A percentile compares a stretch with the other conserved stretches of the same genome.
These are phyloP conservation scores for Sesbania bispinosa DNA, from an alignment of 306 rosid genomes.

Conservation along the genomic window DNA sequence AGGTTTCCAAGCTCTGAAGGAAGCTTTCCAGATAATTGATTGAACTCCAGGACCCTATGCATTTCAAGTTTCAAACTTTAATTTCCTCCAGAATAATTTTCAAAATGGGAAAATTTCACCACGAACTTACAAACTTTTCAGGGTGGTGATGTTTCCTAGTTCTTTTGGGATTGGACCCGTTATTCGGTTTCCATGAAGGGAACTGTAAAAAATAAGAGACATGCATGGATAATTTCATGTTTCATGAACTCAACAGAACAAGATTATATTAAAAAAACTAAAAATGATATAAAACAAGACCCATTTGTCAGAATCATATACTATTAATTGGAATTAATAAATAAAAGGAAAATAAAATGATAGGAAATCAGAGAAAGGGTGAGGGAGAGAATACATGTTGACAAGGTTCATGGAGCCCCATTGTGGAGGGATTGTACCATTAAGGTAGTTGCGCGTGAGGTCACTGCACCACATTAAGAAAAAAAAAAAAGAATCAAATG, in stretches of 20 bases:
- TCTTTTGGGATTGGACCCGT: constrained; percentile 69
- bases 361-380: too few relatives aligned
- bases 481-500: too few relatives aligned
- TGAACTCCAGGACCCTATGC: constrained; percentile 54
- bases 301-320: too few relatives aligned
- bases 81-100: background rate
- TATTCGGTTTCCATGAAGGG: constrained; percentile 58
- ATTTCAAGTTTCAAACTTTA: background rate
- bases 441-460: constrained; percentile 41
- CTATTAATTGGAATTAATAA: too few relatives aligned
- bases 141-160: constrained; percentile 56
- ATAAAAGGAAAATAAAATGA: too few relatives aligned
- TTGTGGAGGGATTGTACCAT: constrained; percentile 41
- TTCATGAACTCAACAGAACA: too few relatives aligned
- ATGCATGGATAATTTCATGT: too few relatives aligned
- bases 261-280: too few relatives aligned
- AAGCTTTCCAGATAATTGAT: constrained; percentile 60
- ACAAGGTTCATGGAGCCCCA: constrained; percentile 48
- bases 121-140: constrained; percentile 59
- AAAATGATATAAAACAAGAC: too few relatives aligned
- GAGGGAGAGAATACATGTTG: constrained; percentile 39
- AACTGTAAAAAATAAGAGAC: constrained; percentile 34
- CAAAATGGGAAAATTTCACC: too few relatives aligned
- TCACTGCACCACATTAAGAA: constrained; percentile 24
- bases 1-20: constrained; percentile 67